Percentiles rank a stretch among this genome's conserved stretches.
Evolutionary conservation across 208 protist species (phyloP).

Genomic region (Leishmania major): DNA sequence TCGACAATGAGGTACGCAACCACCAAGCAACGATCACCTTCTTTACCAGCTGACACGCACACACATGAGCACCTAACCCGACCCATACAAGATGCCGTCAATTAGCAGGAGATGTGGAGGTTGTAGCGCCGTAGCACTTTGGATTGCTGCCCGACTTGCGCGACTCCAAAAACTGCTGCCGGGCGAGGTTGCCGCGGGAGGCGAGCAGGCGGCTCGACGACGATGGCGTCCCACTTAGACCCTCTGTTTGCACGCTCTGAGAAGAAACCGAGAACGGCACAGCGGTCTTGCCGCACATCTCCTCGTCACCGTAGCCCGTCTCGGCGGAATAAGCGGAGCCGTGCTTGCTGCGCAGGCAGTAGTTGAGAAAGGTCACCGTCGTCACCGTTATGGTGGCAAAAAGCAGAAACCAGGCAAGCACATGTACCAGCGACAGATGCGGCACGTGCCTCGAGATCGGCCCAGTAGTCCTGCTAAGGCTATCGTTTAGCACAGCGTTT

Average conservation of each 20-base stretch:
- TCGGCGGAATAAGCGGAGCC: conserved; percentile 11
- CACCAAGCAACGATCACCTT: background rate
- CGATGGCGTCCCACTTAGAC: conserved; percentile 9
- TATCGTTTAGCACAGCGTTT: conserved; percentile 1
- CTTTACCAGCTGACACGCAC: background rate
- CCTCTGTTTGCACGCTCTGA: conserved; percentile 6
- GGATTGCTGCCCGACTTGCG: conserved; percentile 27
- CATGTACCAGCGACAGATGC: conserved; percentile 25
- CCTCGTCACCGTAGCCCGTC: conserved; percentile 20
- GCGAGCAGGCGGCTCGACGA: conserved; percentile 24
- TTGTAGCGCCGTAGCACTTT: conserved; percentile 26
- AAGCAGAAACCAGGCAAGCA: conserved; percentile 43
- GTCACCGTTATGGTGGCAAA: conserved; percentile 40
- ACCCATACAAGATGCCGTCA: conserved; percentile 2
- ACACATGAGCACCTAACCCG: background rate
- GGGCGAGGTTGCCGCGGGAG: conserved; percentile 58
- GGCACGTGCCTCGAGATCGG: conserved; percentile 28
- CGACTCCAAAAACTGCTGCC: conserved; percentile 72
- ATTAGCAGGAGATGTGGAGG: background rate
- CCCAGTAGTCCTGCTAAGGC: conserved; percentile 13
- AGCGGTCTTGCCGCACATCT: conserved; percentile 25
- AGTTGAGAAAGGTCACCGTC: conserved; percentile 52
- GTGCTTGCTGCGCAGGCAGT: conserved; percentile 43
- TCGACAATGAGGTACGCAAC: background rate
- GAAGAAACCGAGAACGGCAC: conserved; percentile 2